Conservation (phyloP, 2,329 filamentous ascomycete species). For the Epichloe bromicola region DNA sequence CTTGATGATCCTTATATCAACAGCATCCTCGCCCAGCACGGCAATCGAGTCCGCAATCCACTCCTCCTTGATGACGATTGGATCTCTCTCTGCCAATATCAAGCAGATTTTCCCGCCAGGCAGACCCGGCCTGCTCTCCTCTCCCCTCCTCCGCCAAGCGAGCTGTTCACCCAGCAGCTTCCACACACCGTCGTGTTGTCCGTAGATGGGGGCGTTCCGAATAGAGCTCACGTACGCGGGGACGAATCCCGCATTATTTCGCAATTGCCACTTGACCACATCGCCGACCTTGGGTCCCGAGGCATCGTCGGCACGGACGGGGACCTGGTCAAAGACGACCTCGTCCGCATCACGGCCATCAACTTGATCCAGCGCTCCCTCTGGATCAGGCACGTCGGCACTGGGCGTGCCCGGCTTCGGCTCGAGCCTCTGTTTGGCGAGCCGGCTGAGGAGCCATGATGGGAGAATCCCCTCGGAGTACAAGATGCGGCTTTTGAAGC, state of each 20-base stretch:
- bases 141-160: constrained; percentile 25
- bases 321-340: constrained; percentile 32
- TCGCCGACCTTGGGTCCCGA: constrained; percentile 36
- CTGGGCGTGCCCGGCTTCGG: constrained; percentile 23
- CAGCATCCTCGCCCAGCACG: constrained; percentile 42
- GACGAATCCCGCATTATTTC: constrained; percentile 53
- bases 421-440: constrained; percentile 38
- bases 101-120: constrained; percentile 43
- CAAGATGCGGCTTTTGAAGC: constrained; percentile 46
- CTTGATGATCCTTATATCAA: constrained; percentile 42
- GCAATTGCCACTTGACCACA: constrained; percentile 58
- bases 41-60: constrained; percentile 45
- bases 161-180: constrained; percentile 37
- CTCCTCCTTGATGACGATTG: constrained; percentile 54
- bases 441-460: constrained; percentile 37
- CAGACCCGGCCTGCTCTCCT: constrained; percentile 23
- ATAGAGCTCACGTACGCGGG: constrained; percentile 59
- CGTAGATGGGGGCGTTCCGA: constrained; percentile 54
- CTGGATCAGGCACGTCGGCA: constrained; percentile 15
- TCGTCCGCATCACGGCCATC: constrained; percentile 9
- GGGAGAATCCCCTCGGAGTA: constrained; percentile 50
- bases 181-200: constrained; percentile 47
- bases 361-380: neutral
- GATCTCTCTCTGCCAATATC: constrained; percentile 52
- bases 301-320: constrained; percentile 38